Conservation (phyloP, 257 asterid genomes). For the Linderniella brevidens region DNA sequence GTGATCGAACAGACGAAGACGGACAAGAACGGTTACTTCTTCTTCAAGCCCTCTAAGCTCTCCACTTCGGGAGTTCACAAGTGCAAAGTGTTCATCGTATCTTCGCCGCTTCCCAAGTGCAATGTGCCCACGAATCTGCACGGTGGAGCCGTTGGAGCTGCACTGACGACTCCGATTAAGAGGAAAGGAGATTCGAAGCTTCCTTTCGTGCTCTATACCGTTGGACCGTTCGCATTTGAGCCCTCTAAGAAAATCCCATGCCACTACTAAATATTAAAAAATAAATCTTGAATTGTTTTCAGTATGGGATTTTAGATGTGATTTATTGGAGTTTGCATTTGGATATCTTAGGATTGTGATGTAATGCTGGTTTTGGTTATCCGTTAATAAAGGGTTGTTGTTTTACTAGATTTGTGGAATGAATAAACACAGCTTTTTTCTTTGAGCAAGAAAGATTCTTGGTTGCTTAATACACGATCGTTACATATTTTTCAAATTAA, state of each 20-base stretch:
- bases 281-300: neutral
- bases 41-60: constrained; percentile 6
- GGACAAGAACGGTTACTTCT: no score
- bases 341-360: no score
- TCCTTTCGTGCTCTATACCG: constrained; percentile 27
- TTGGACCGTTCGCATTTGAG: constrained; percentile 65
- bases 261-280: constrained; percentile 14
- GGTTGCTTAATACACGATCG: no score
- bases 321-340: neutral
- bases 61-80: constrained; percentile 27
- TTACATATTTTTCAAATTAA: no score
- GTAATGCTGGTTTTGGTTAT: no score
- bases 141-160: constrained; percentile 40
- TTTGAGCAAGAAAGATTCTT: no score
- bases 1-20: no score
- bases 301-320: neutral
- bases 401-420: no score
- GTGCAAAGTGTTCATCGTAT: constrained; percentile 37
- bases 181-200: neutral
- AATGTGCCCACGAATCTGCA: constrained; percentile 35
- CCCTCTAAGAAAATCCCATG: constrained; percentile 34
- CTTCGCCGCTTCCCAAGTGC: constrained; percentile 31
- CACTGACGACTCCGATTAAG: constrained; percentile 9
- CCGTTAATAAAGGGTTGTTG: no score
- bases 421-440: no score